Conservation (phyloP, 352 stramenopile species). For the Globisporangium paroecandrum region DNA sequence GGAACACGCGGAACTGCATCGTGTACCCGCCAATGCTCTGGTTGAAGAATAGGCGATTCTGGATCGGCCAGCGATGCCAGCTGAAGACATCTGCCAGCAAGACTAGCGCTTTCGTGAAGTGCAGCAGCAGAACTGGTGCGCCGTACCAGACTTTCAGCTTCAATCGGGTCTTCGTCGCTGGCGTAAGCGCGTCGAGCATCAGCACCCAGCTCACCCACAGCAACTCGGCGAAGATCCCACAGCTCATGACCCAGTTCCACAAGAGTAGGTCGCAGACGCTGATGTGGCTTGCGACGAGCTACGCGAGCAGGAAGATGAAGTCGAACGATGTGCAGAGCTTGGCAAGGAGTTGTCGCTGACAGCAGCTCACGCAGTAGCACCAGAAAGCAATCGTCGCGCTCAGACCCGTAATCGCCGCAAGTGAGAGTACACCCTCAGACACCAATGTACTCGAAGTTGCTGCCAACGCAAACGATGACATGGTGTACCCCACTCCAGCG, state of each 20-base stretch:
- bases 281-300: slow-evolving; percentile 1
- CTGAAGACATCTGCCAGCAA: slow-evolving; percentile 1
- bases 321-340: slow-evolving; percentile 21
- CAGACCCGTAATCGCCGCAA: neutral
- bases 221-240: neutral
- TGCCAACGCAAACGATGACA: neutral
- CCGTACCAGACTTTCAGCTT: neutral
- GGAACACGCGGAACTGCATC: slow-evolving; percentile 1
- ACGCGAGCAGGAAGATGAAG: slow-evolving; percentile 11
- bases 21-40: neutral
- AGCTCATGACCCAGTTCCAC: neutral
- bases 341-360: neutral
- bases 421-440: neutral
- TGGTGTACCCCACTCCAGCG: neutral
- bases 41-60: neutral
- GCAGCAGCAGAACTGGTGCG: neutral
- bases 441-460: neutral
- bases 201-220: slow-evolving; percentile 10
- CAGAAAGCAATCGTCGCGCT: neutral
- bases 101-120: neutral
- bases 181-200: slow-evolving; percentile 8
- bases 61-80: neutral
- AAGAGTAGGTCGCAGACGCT: neutral
- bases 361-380: neutral
- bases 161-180: neutral